These are phyloP conservation scores for Fusarium burgessii DNA, from an alignment of 2,329 filamentous ascomycete species.

Conservation along the genomic window DNA sequence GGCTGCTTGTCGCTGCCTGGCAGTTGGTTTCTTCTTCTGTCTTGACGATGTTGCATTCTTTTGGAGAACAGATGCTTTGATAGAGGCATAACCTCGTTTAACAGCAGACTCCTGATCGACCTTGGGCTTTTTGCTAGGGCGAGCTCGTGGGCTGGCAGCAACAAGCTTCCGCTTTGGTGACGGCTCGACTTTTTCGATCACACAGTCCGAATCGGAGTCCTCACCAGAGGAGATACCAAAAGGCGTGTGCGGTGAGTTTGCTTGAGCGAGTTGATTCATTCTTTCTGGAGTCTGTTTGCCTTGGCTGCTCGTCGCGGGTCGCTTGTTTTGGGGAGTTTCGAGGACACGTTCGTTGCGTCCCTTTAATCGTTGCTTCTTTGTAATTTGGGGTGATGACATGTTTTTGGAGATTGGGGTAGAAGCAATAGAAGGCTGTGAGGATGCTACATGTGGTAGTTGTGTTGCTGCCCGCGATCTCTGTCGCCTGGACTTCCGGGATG, in stretches of 20 bases:
- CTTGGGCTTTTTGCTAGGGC: slow-evolving; percentile 18
- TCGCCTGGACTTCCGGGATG: background rate
- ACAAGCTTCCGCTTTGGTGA: slow-evolving; percentile 30
- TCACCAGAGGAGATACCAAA: slow-evolving; percentile 39
- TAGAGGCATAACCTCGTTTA: background rate
- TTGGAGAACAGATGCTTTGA: background rate
- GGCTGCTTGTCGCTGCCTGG: background rate
- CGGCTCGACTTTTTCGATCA: slow-evolving; percentile 19
- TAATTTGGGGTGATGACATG: slow-evolving; percentile 10
- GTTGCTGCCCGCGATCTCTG: background rate
- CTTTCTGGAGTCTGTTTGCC: slow-evolving; percentile 5
- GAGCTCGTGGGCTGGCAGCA: slow-evolving; percentile 1
- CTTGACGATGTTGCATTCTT: background rate
- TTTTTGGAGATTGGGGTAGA: background rate
- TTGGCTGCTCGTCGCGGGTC: background rate
- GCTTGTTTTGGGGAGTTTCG: slow-evolving; percentile 13
- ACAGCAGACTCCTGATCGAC: background rate
- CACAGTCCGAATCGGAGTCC: slow-evolving; percentile 31
- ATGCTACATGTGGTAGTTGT: background rate
- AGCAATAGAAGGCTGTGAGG: background rate
- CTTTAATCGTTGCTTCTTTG: background rate
- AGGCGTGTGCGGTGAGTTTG: slow-evolving; percentile 29
- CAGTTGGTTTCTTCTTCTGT: background rate
- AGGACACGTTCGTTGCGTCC: slow-evolving; percentile 5
- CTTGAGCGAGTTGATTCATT: slow-evolving; percentile 3